Evolutionary conservation across 306 rosid species (phyloP).

Genomic region (Prunus davidiana): DNA sequence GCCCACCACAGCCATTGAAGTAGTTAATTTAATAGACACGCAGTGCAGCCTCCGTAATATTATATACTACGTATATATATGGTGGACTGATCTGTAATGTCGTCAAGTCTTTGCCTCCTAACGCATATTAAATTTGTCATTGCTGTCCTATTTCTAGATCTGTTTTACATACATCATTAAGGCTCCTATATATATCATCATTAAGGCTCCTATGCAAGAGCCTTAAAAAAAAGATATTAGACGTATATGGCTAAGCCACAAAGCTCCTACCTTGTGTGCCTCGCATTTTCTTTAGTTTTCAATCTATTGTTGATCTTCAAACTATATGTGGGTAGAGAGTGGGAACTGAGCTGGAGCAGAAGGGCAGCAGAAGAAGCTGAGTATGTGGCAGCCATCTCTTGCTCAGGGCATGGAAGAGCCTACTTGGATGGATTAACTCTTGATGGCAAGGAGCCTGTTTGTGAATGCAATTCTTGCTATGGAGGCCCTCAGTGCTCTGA

Average conservation of each 20-base stretch:
- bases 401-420: constrained; percentile 61
- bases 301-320: constrained; percentile 10
- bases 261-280: neutral
- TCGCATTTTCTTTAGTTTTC: constrained; percentile 15
- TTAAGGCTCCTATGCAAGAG: neutral
- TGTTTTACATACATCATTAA: no score
- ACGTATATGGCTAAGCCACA: constrained; percentile 2
- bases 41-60: no score
- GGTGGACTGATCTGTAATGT: no score
- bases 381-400: constrained; percentile 34
- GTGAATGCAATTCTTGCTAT: constrained; percentile 55
- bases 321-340: neutral
- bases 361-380: constrained; percentile 47
- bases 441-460: constrained; percentile 27
- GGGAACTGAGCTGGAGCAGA: constrained; percentile 37
- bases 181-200: no score
- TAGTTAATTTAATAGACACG: no score
- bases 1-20: no score
- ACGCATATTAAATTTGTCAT: no score
- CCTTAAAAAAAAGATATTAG: neutral
- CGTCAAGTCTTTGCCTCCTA: no score
- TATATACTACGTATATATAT: no score
- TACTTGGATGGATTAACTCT: constrained; percentile 44
- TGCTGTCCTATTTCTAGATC: no score
- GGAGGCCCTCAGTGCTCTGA: constrained; percentile 38